A percentile compares a stretch with the other conserved stretches of the same genome.
phyloP scores from a whole-genome alignment of 2,329 filamentous ascomycete species.

The Fusarium decemcellulare region DNA sequence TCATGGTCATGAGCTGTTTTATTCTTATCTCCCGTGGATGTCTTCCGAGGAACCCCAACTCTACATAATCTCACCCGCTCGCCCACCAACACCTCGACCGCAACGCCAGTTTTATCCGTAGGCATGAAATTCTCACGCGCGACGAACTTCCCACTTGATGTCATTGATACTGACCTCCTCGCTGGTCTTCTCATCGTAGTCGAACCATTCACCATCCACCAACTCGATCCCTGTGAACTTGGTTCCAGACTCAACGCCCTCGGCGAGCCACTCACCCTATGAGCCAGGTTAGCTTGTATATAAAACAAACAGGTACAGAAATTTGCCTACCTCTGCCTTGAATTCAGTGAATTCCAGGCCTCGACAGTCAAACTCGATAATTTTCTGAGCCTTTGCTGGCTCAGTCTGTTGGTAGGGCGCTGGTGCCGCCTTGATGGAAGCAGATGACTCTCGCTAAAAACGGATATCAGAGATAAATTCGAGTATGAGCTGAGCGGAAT shows the following conservation, averaged over 20 bases:
- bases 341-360: constrained; percentile 95
- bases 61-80: not conserved
- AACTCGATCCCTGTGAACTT: constrained; percentile 89
- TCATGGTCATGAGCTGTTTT: not conserved
- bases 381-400: constrained; percentile 81
- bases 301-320: too few species aligned
- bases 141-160: constrained; percentile 86
- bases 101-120: not conserved
- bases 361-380: constrained; percentile 94
- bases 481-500: not conserved
- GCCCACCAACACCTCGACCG: not conserved
- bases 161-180: constrained; percentile 96
- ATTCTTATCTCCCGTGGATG: not conserved
- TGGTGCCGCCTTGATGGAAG: constrained; percentile 83
- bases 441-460: constrained; percentile 83
- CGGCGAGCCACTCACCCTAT: constrained; percentile 91
- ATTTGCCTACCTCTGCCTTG: constrained; percentile 79
- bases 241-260: constrained; percentile 83
- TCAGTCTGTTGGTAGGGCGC: constrained; percentile 79
- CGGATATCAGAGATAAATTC: constrained; percentile 1
- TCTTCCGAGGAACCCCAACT: not conserved
- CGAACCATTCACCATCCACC: constrained; percentile 94
- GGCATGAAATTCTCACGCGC: constrained; percentile 64
- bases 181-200: constrained; percentile 94
- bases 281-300: constrained; percentile 9